Conservation (phyloP, 352 stramenopile species). For the Phytophthora sp. region DNA sequence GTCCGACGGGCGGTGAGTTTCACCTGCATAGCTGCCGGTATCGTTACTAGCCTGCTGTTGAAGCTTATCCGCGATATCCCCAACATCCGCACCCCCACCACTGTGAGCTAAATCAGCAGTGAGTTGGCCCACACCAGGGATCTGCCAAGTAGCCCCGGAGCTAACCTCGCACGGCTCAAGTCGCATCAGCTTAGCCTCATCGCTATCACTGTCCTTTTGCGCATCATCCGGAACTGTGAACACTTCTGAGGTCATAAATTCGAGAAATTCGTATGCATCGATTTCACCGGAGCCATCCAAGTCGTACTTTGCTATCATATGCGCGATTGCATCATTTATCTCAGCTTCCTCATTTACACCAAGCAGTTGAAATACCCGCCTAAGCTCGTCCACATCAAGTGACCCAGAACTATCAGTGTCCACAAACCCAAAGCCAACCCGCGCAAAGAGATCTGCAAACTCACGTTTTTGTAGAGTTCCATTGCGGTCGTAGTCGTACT, state of each 20-base stretch:
- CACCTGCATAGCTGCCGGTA: not conserved
- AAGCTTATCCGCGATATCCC: not conserved
- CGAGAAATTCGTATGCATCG: slow-evolving; percentile 73
- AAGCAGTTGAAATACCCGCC: slow-evolving; percentile 56
- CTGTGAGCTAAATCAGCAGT: slow-evolving; percentile 41
- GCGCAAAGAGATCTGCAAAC: slow-evolving; percentile 64
- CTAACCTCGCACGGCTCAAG: slow-evolving; percentile 19
- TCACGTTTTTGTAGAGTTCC: slow-evolving; percentile 49
- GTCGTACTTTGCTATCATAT: slow-evolving; percentile 70
- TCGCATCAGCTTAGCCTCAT: slow-evolving; percentile 1
- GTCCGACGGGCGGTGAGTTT: slow-evolving; percentile 4
- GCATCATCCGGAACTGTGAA: slow-evolving; percentile 22
- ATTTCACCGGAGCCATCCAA: slow-evolving; percentile 76
- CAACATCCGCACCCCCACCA: not conserved
- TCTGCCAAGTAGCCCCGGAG: slow-evolving; percentile 46
- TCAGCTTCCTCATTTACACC: slow-evolving; percentile 49
- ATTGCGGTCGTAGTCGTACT: slow-evolving; percentile 65
- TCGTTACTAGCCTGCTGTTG: not conserved
- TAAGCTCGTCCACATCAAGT: slow-evolving; percentile 55
- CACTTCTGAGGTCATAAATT: slow-evolving; percentile 73
- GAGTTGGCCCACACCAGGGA: slow-evolving; percentile 42
- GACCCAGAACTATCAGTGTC: slow-evolving; percentile 63
- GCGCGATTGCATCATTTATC: slow-evolving; percentile 36
- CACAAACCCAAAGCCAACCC: slow-evolving; percentile 63
- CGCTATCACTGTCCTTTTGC: not conserved